Evolutionary conservation across 1,139 yeast genomes (phyloP), one percentile per base, ranked within the genome.

Genomic region (Pichia kudriavzevii): DNA sequence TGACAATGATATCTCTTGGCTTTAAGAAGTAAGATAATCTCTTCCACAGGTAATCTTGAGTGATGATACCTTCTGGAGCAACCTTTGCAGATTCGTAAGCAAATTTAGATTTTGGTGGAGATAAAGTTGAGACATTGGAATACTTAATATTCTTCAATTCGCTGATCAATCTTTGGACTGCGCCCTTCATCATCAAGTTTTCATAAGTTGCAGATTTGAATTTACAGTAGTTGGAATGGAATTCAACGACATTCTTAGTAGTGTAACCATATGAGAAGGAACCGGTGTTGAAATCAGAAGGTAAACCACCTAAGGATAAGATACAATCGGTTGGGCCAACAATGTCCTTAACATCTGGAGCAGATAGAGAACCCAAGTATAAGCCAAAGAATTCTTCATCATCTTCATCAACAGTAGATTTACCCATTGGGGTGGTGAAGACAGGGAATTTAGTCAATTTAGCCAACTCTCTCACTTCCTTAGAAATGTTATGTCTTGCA

Each of bases 371-470:
- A 47, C 95, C 95, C 43, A 83, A 83, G 56, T 83, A 84, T 38
- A 79, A 88, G 60, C 95, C 95, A 46, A 87, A 91, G 59, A 75
- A 84, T 58, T 88, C 67, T 40, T 79, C 73, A 56, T 79, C 69
- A 42, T 67, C 67, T 63, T 84, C 95, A 61, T 80, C 77, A 53
- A 82, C 73, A 27, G 74, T 70, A 44, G 87, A 81, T 63, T 83
- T 83, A 61, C 94, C 94, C 94, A 84, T 82, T 46, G 95, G 94
- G 35, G 94, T 83, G 38, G 81, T 81, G 63, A 74, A 83, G 23
- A 80, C 82, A 26, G 94, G 93, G 75, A 77, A 83, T 56, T 80
- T 78, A 31, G 94, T 81, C 35, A 64, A 53, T 48, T 75, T 73
- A 38, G 81, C 80, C 55, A 84, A 69, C 47, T 66, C 59, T 44